These are phyloP conservation scores for Leishmania braziliensis DNA, from an alignment of 208 protist species.

Conservation along the genomic window DNA sequence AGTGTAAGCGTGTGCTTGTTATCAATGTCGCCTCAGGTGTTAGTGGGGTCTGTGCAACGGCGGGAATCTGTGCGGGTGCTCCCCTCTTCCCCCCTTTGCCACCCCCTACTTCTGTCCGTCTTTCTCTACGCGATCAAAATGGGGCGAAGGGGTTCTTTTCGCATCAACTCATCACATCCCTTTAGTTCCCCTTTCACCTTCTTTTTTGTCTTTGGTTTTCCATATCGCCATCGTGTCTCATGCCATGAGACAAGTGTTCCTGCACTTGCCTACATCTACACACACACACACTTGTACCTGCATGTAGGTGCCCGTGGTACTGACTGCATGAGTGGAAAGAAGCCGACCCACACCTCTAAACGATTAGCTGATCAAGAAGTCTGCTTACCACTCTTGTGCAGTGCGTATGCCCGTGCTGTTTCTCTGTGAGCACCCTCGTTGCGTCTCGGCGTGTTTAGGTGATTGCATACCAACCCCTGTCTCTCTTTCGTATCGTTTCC, in stretches of 20 bases:
- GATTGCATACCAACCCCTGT: background rate
- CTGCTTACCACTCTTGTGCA: background rate
- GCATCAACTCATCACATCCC: background rate
- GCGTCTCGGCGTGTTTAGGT: background rate
- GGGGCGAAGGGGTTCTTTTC: background rate
- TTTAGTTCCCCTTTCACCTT: background rate
- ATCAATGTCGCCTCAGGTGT: background rate
- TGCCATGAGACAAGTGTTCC: background rate
- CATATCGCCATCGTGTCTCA: background rate
- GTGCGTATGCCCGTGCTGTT: background rate
- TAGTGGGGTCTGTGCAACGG: background rate
- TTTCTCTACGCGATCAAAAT: background rate
- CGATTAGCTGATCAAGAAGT: background rate
- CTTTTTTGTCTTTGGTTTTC: background rate
- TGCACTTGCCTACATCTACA: background rate
- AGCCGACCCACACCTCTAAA: background rate
- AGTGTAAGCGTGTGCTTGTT: background rate
- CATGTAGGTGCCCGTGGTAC: background rate
- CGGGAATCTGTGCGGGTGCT: background rate
- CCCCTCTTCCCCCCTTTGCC: background rate
- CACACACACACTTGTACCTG: background rate
- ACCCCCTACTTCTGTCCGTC: background rate
- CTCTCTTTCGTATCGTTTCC: conserved; percentile 1
- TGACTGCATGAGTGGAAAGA: background rate
- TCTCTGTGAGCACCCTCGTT: background rate